phyloP scores from a whole-genome alignment of 306 rosid species.

The Cicer bijugum region DNA sequence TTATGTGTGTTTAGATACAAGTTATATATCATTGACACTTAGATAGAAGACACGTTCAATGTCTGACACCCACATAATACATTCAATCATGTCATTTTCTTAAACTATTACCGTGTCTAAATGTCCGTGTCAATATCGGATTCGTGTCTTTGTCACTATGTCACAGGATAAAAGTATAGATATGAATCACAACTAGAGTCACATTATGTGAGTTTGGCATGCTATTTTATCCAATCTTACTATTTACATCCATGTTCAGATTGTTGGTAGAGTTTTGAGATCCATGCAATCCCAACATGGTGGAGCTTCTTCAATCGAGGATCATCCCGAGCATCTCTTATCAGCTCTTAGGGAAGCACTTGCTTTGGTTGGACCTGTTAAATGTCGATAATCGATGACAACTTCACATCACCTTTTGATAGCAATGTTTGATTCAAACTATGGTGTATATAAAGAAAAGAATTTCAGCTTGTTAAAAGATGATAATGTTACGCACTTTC shows the following conservation, averaged over 20 bases:
- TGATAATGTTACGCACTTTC: not conserved
- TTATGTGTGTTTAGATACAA: not conserved
- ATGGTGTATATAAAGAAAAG: not conserved
- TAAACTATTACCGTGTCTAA: too few relatives aligned
- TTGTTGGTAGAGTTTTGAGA: slow-evolving; percentile 79
- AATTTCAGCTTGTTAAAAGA: not conserved
- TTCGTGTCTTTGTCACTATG: too few relatives aligned
- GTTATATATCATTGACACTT: too few relatives aligned
- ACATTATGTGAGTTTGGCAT: slow-evolving; percentile 11
- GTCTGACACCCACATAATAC: too few relatives aligned
- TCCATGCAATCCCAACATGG: slow-evolving; percentile 63
- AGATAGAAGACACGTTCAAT: too few relatives aligned
- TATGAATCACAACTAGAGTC: not conserved
- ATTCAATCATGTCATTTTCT: too few relatives aligned
- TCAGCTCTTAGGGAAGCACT: slow-evolving; percentile 79
- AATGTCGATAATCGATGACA: slow-evolving; percentile 46
- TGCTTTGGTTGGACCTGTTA: slow-evolving; percentile 75
- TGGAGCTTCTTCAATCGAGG: slow-evolving; percentile 58
- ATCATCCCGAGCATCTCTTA: slow-evolving; percentile 69
- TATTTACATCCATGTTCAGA: slow-evolving; percentile 50
- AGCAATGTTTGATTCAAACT: slow-evolving; percentile 6
- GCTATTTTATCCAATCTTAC: not conserved
- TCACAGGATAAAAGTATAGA: not conserved
- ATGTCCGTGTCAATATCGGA: too few relatives aligned
- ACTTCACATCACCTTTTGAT: not conserved